phyloP scores from a whole-genome alignment of 1,139 yeast species.

The Candida frijolesensis region DNA sequence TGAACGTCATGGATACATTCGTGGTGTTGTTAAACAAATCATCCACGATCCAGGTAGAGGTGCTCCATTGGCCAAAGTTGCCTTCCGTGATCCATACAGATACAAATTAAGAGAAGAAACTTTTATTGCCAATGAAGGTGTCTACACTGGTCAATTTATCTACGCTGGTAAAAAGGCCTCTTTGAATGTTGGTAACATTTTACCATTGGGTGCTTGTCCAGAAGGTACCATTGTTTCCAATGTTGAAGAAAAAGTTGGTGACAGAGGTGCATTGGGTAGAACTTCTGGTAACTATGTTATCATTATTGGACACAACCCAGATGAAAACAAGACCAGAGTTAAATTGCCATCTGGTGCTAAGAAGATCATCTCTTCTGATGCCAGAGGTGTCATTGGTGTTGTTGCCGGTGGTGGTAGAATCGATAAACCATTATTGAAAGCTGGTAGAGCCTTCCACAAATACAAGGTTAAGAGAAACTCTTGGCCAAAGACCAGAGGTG shows the following conservation, averaged over 20 bases:
- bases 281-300: slow-evolving; percentile 99
- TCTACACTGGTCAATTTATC: slow-evolving; percentile 98
- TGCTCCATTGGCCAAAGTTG: slow-evolving; percentile 99
- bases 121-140: slow-evolving; percentile 99
- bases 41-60: slow-evolving; percentile 99
- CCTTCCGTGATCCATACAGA: slow-evolving; percentile 99
- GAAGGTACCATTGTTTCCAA: slow-evolving; percentile 99
- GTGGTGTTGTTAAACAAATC: slow-evolving; percentile 98
- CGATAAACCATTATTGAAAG: slow-evolving; percentile 98
- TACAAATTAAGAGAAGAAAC: slow-evolving; percentile 98
- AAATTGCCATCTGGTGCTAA: slow-evolving; percentile 99
- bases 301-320: slow-evolving; percentile 98
- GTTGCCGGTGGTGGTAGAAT: slow-evolving; percentile 99
- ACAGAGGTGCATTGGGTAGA: slow-evolving; percentile 99
- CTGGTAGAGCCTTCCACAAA: slow-evolving; percentile 99
- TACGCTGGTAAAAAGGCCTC: slow-evolving; percentile 99
- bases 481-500: slow-evolving; percentile 99
- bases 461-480: slow-evolving; percentile 99
- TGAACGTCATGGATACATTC: slow-evolving; percentile 99
- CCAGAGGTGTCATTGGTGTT: slow-evolving; percentile 99
- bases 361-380: slow-evolving; percentile 92
- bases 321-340: slow-evolving; percentile 98
- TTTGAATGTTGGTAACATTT: slow-evolving; percentile 94
- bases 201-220: slow-evolving; percentile 96
- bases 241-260: slow-evolving; percentile 99